Conservation (phyloP, 2,329 filamentous ascomycete species). For the Colletotrichum sp. region DNA sequence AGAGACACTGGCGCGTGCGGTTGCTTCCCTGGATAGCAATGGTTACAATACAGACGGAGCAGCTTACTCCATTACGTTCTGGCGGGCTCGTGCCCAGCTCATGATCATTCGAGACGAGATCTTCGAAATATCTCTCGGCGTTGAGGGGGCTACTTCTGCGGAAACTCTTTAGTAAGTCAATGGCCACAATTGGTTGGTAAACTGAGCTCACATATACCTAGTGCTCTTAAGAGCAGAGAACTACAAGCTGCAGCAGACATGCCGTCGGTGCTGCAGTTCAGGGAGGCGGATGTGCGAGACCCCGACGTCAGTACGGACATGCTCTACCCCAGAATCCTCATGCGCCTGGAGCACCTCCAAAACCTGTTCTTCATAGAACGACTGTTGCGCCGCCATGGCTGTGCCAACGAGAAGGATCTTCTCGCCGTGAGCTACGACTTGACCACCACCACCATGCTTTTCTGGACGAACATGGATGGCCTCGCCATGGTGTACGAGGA, state of each 20-base stretch:
- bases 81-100: slow-evolving; percentile 51
- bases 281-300: slow-evolving; percentile 40
- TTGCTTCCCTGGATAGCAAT: slow-evolving; percentile 46
- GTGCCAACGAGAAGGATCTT: slow-evolving; percentile 40
- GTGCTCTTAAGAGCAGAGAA: slow-evolving; percentile 39
- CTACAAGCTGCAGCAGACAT: slow-evolving; percentile 36
- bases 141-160: slow-evolving; percentile 31
- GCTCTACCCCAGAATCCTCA: slow-evolving; percentile 49
- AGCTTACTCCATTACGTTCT: slow-evolving; percentile 47
- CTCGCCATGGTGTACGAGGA: slow-evolving; percentile 44
- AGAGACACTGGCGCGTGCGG: slow-evolving; percentile 39
- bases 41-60: slow-evolving; percentile 57
- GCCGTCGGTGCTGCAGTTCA: slow-evolving; percentile 41
- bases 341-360: slow-evolving; percentile 56
- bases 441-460: slow-evolving; percentile 47
- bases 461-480: slow-evolving; percentile 55
- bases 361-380: slow-evolving; percentile 65
- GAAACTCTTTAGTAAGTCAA: not conserved
- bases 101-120: slow-evolving; percentile 62
- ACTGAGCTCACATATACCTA: not conserved
- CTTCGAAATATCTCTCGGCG: slow-evolving; percentile 58
- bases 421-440: slow-evolving; percentile 53
- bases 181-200: fast-evolving
- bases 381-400: slow-evolving; percentile 51
- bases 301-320: slow-evolving; percentile 28